phyloP scores from a whole-genome alignment of 129 eudicot species.

The Deinandra increscens region DNA sequence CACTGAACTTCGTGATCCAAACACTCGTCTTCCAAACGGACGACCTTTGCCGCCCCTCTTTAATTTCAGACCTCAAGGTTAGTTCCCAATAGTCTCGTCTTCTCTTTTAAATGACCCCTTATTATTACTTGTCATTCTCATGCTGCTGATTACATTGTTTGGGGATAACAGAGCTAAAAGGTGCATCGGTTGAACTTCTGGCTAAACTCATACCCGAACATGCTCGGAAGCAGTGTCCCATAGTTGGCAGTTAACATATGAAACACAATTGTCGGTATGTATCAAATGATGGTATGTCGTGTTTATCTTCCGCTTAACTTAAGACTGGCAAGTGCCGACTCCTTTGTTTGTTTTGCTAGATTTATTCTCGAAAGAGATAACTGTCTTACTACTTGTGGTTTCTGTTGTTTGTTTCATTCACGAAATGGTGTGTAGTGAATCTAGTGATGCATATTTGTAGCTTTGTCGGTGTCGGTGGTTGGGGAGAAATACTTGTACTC shows the following conservation, averaged over 20 bases:
- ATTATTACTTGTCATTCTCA: neutral
- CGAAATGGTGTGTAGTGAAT: constrained; percentile 10
- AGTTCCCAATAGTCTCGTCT: neutral
- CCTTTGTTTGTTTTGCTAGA: constrained; percentile 16
- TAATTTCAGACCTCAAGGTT: constrained; percentile 63
- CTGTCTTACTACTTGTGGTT: neutral
- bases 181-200: constrained; percentile 48
- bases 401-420: neutral
- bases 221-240: constrained; percentile 50
- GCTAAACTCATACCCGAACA: constrained; percentile 63
- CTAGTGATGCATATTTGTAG: constrained; percentile 8
- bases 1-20: constrained; percentile 59
- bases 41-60: constrained; percentile 61
- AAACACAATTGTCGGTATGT: too few relatives aligned
- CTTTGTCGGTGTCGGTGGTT: neutral
- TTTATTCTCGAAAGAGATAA: constrained; percentile 12
- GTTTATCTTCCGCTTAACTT: constrained; percentile 6
- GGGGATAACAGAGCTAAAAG: constrained; percentile 50
- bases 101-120: neutral
- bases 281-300: too few relatives aligned
- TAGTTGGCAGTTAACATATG: too few relatives aligned
- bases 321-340: constrained; percentile 4
- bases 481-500: too few relatives aligned
- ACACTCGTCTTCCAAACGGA: constrained; percentile 53
- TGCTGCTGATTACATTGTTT: neutral